Base-by-base conservation (phyloP, 176 grass and related monocot genomes). In the Aegilops longissima region DNA sequence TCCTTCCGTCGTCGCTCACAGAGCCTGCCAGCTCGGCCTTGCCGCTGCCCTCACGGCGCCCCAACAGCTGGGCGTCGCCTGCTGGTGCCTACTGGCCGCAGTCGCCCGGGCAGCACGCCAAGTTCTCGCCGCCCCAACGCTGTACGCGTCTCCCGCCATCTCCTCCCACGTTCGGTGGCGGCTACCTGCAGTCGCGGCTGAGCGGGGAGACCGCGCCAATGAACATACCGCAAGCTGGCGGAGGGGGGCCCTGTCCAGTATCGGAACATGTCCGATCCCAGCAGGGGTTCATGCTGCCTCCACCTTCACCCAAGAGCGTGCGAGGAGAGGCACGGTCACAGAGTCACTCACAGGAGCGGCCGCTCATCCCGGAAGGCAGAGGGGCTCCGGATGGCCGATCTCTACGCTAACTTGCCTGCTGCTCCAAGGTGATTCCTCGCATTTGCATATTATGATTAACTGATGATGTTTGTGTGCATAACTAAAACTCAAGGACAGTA, bases 201-300 rank as follows among this genome's bases (percentile, higher is more conserved):
- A 84, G 87, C n/a, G 25, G 74, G 8, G 94, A 93, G 79, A 96
- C 92, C 21, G 79, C 90, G 3, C 97, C 94, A 0, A 83, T 99
- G 79, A 94, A 86, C 83, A 99, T 99, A 85, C 97, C 94, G 1
- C 83, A 90, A 80, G 42, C 33, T 1, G 85, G 36, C 3, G 56
- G 62, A 9, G 84, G 88, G 88, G 84, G 87, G 61, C 24, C 79
- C 78, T 30, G 72, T 78, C 52, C 76, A 91, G 30, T 81, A 85
- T 54, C 87, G 90, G 12, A 92, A 93, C 63, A 90, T 93, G 73
- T 96, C 94, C 0, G 97, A 99, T 71, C 94, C 97, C n/a, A 88
- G 45, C 49, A 93, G 80, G 59, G 79, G 12, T 89, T 92, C 80
- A 91, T 93, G 77, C 89, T 96, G 21, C 94, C 90, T 5, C 97